Evolutionary conservation across 345 rosid genomes (phyloP).

Genomic region (Litchi chinensis): DNA sequence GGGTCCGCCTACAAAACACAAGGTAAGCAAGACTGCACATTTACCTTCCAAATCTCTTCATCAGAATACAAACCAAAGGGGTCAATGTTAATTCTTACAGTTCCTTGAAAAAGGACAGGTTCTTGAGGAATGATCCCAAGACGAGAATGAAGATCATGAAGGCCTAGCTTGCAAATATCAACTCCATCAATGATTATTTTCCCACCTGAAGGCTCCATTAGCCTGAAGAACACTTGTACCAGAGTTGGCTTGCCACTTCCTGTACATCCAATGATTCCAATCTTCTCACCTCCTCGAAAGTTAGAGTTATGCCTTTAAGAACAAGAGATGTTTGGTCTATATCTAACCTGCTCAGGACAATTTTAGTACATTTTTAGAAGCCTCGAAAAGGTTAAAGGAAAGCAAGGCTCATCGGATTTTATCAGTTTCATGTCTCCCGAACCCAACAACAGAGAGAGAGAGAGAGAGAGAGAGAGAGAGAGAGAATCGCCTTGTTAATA

Average conservation of each 20-base stretch:
- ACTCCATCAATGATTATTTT: conserved; percentile 75
- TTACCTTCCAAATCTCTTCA: conserved; percentile 91
- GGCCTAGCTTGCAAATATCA: conserved; percentile 65
- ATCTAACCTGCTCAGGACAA: conserved; percentile 58
- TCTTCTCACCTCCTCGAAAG: conserved; percentile 82
- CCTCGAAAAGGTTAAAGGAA: not conserved
- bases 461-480: too few relatives aligned
- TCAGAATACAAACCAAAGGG: conserved; percentile 75
- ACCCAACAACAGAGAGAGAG: too few relatives aligned
- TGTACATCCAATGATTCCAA: conserved; percentile 89
- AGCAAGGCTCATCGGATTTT: not conserved
- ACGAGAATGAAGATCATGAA: conserved; percentile 84
- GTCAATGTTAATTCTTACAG: conserved; percentile 88
- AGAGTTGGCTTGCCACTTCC: conserved; percentile 95
- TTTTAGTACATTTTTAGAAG: not conserved
- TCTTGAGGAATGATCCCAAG: conserved; percentile 96
- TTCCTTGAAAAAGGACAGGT: conserved; percentile 92
- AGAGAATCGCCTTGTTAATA: too few relatives aligned
- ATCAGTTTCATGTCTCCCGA: too few relatives aligned
- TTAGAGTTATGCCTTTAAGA: conserved; percentile 76
- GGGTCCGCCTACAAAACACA: not conserved
- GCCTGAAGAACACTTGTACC: conserved; percentile 83
- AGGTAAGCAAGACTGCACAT: conserved; percentile 1
- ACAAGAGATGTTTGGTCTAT: conserved; percentile 84
- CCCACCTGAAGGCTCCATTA: conserved; percentile 88